Conservation (phyloP, 2,329 filamentous ascomycete species). For the Tolypocladium nubicola region DNA sequence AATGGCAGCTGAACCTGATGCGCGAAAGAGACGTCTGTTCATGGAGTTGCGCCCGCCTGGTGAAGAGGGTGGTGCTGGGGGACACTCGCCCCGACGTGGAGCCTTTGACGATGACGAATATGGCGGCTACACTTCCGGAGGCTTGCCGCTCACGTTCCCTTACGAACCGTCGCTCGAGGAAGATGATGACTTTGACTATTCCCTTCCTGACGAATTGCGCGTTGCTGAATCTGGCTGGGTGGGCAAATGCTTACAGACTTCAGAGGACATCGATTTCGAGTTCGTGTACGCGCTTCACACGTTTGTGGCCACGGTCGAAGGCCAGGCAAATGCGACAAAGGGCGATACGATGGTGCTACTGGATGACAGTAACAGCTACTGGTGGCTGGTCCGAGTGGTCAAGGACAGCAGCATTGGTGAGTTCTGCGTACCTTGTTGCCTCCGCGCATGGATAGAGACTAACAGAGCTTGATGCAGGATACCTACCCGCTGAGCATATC, state of each 20-base stretch:
- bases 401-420: conserved; percentile 90
- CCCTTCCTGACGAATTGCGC: conserved; percentile 43
- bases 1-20: background rate
- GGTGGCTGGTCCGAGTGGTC: conserved; percentile 96
- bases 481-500: conserved; percentile 94
- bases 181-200: conserved; percentile 54
- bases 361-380: conserved; percentile 98
- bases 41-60: background rate
- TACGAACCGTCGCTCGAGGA: conserved; percentile 34
- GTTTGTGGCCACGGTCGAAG: conserved; percentile 94
- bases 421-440: conserved; percentile 8
- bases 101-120: background rate
- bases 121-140: conserved; percentile 13
- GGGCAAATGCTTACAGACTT: conserved; percentile 75
- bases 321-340: conserved; percentile 95
- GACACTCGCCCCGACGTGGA: background rate
- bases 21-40: background rate
- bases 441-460: conserved; percentile 6
- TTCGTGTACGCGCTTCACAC: conserved; percentile 98
- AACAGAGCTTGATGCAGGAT: conserved; percentile 46
- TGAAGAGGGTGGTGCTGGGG: background rate
- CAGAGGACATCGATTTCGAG: conserved; percentile 99
- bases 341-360: conserved; percentile 97
- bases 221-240: conserved; percentile 66
- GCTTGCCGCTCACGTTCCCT: conserved; percentile 27